A percentile compares a stretch with the other conserved stretches of the same genome.
phyloP scores from a whole-genome alignment of 306 rosid species.

The Pyrus bretschneideri region DNA sequence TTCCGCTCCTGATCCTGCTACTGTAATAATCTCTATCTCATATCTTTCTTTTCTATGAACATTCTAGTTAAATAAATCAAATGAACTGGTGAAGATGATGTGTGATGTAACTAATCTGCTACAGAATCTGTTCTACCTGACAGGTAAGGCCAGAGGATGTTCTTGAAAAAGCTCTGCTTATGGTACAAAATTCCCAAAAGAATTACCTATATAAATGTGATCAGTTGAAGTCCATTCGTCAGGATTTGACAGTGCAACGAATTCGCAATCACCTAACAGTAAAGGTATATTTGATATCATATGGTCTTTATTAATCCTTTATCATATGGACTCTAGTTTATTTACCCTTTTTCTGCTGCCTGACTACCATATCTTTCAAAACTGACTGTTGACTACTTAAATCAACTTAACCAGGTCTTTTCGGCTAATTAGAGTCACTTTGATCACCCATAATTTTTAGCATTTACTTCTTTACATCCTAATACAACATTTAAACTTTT shows the following conservation, averaged over 20 bases:
- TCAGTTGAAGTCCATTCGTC: conserved; percentile 96
- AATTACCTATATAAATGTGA: conserved; percentile 93
- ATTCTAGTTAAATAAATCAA: neutral
- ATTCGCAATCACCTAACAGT: conserved; percentile 83
- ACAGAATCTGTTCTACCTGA: conserved; percentile 9
- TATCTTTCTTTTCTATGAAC: neutral
- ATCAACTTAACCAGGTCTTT: neutral
- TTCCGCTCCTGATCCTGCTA: conserved; percentile 94
- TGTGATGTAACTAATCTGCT: neutral
- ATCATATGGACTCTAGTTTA: neutral
- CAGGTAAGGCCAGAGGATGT: conserved; percentile 99
- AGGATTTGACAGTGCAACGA: conserved; percentile 94
- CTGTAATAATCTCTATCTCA: conserved; percentile 38
- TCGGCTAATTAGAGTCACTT: neutral
- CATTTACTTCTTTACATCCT: neutral
- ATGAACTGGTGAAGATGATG: neutral
- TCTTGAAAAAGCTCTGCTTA: conserved; percentile 72
- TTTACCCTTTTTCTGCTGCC: neutral
- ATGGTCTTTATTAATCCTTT: neutral
- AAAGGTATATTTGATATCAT: conserved; percentile 51
- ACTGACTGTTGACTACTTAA: neutral
- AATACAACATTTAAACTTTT: neutral
- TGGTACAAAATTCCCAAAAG: conserved; percentile 82
- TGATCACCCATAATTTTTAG: neutral
- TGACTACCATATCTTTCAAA: neutral